Percentiles rank a stretch among this genome's conserved stretches.
These are phyloP conservation scores for Aspergillus mulundensis DNA, from an alignment of 495 filamentous ascomycete genomes.

Conservation along the genomic window DNA sequence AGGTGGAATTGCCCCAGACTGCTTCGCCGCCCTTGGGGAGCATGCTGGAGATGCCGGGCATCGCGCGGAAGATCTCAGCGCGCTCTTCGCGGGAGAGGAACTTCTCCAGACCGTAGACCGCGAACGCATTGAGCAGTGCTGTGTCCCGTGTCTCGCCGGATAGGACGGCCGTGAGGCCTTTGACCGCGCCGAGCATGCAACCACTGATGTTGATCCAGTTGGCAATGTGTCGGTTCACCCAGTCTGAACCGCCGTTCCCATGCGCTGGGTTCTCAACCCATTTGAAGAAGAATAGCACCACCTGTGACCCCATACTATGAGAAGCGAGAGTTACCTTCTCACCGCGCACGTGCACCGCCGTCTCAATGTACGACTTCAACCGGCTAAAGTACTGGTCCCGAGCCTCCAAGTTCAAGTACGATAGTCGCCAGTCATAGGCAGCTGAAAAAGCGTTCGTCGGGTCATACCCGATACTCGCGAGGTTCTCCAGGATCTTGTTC, in stretches of 20 bases:
- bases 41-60: conserved; percentile 96
- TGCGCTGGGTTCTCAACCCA: conserved; percentile 83
- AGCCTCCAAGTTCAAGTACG: conserved; percentile 80
- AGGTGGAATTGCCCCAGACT: conserved; percentile 86
- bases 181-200: conserved; percentile 93
- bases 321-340: conserved; percentile 85
- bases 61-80: conserved; percentile 90
- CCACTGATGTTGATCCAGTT: conserved; percentile 98
- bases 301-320: conserved; percentile 96
- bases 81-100: conserved; percentile 87
- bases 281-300: conserved; percentile 94
- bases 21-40: conserved; percentile 92
- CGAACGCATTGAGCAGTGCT: conserved; percentile 94
- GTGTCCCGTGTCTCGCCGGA: conserved; percentile 99
- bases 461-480: conserved; percentile 94
- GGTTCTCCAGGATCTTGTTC: conserved; percentile 96
- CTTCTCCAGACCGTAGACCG: conserved; percentile 94
- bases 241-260: conserved; percentile 76
- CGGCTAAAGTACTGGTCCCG: conserved; percentile 92
- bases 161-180: conserved; percentile 84
- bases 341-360: conserved; percentile 59
- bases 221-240: conserved; percentile 88
- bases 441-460: conserved; percentile 93
- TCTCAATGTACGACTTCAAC: conserved; percentile 85
- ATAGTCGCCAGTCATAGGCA: conserved; percentile 97